These are phyloP conservation scores for Xylariaceae sp. DNA, from an alignment of 2,329 filamentous ascomycete species.

Conservation along the genomic window DNA sequence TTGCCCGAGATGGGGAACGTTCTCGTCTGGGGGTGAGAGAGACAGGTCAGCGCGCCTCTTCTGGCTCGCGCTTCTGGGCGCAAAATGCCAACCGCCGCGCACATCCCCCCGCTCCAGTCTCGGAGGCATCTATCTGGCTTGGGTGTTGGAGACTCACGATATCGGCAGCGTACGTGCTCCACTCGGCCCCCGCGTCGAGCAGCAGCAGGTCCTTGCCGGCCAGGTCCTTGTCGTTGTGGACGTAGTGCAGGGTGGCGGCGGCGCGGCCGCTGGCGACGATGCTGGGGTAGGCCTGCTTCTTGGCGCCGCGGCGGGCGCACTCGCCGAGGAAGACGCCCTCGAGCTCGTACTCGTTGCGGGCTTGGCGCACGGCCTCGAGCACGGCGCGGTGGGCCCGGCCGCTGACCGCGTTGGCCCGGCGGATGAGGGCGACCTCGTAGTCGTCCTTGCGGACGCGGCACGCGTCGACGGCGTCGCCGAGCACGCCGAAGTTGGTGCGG, in stretches of 20 bases:
- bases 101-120: no score
- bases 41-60: no score
- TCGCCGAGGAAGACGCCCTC: constrained; percentile 72
- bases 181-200: constrained; percentile 76
- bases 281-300: constrained; percentile 78
- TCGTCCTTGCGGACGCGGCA: constrained; percentile 65
- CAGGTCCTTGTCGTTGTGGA: constrained; percentile 66
- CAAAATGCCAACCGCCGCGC: no score
- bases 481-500: constrained; percentile 48
- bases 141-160: constrained; percentile 40
- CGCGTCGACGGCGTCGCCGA: constrained; percentile 60
- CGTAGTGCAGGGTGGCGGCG: constrained; percentile 82
- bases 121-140: no score
- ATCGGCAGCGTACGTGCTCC: constrained; percentile 63
- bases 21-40: no score
- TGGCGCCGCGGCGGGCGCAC: constrained; percentile 67
- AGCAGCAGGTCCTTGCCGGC: constrained; percentile 69
- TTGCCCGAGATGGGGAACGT: constrained; percentile 75
- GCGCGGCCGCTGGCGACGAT: constrained; percentile 77
- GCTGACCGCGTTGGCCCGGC: constrained; percentile 64
- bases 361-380: constrained; percentile 52
- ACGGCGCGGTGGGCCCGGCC: constrained; percentile 59
- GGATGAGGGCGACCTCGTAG: constrained; percentile 66
- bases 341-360: constrained; percentile 73
- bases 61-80: no score